Evolutionary conservation across 768 basidiomycete species (phyloP).

Genomic region (Sutorius australiensis): DNA sequence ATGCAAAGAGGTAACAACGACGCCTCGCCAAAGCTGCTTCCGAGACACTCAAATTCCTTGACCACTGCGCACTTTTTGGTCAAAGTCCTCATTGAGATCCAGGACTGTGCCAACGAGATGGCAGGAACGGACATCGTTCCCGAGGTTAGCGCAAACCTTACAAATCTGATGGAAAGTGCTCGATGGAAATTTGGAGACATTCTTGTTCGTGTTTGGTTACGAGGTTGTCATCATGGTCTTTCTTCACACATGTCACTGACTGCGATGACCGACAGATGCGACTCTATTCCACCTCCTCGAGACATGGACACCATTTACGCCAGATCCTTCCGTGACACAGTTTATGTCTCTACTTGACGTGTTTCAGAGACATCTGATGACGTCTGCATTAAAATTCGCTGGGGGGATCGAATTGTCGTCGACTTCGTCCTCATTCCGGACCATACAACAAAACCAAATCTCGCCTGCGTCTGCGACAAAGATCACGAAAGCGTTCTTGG

Average conservation of each 20-base stretch:
- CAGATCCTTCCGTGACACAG: constrained; percentile 62
- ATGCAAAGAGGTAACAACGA: constrained; percentile 44
- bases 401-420: constrained; percentile 62
- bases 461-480: constrained; percentile 63
- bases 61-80: constrained; percentile 77
- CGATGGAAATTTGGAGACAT: constrained; percentile 88
- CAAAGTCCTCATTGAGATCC: constrained; percentile 78
- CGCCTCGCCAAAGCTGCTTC: constrained; percentile 53
- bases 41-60: constrained; percentile 74
- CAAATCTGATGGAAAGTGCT: constrained; percentile 71
- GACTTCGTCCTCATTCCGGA: constrained; percentile 45
- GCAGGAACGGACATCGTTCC: constrained; percentile 73
- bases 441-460: constrained; percentile 57
- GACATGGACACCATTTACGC: constrained; percentile 69
- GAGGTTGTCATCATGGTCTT: constrained; percentile 50
- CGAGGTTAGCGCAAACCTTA: constrained; percentile 68
- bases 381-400: constrained; percentile 74
- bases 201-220: constrained; percentile 73
- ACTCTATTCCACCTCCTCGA: constrained; percentile 80
- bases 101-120: constrained; percentile 82
- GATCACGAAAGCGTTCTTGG: constrained; percentile 82
- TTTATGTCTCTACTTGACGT: constrained; percentile 75
- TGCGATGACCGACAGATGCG: constrained; percentile 56
- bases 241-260: constrained; percentile 2
- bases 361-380: constrained; percentile 77